Conservation (phyloP, 2,329 filamentous ascomycete genomes). For the Fusarium vanettenii region DNA sequence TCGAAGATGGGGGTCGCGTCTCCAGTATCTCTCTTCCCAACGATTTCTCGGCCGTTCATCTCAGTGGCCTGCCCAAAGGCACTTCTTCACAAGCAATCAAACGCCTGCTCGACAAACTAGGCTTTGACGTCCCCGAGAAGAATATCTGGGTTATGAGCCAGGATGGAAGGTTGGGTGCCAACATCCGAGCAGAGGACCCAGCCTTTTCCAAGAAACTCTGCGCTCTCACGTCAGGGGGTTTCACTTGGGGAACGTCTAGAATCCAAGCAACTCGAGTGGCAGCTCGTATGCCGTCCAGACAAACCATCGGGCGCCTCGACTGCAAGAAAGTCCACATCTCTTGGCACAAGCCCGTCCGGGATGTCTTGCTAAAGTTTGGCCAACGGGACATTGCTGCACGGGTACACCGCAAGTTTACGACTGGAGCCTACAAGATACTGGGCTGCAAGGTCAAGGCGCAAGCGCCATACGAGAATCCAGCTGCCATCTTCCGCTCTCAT, state of each 20-base stretch:
- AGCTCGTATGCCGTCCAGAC: slow-evolving; percentile 36
- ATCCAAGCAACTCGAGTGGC: not conserved
- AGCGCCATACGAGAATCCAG: not conserved
- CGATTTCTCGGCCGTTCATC: slow-evolving; percentile 52
- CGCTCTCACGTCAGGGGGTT: not conserved
- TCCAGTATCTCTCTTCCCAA: slow-evolving; percentile 45
- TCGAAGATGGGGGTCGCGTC: slow-evolving; percentile 48
- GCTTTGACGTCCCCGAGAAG: not conserved
- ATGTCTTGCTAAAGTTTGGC: slow-evolving; percentile 46
- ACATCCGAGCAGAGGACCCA: slow-evolving; percentile 20
- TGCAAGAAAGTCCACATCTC: slow-evolving; percentile 50
- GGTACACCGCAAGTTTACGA: slow-evolving; percentile 28
- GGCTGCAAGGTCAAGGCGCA: slow-evolving; percentile 24
- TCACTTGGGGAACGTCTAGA: not conserved
- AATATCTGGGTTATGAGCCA: not conserved
- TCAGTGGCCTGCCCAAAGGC: slow-evolving; percentile 42
- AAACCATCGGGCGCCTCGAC: slow-evolving; percentile 46
- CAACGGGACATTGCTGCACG: slow-evolving; percentile 36
- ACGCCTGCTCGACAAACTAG: not conserved
- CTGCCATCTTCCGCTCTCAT: not conserved
- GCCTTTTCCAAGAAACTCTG: slow-evolving; percentile 10
- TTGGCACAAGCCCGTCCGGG: slow-evolving; percentile 49
- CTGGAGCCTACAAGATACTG: slow-evolving; percentile 40
- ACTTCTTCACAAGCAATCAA: slow-evolving; percentile 26
- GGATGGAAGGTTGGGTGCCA: not conserved